Evolutionary conservation across 352 stramenopile genomes (phyloP), one percentile per base, ranked within the genome.

Genomic region (Globisporangium abappressorium): DNA sequence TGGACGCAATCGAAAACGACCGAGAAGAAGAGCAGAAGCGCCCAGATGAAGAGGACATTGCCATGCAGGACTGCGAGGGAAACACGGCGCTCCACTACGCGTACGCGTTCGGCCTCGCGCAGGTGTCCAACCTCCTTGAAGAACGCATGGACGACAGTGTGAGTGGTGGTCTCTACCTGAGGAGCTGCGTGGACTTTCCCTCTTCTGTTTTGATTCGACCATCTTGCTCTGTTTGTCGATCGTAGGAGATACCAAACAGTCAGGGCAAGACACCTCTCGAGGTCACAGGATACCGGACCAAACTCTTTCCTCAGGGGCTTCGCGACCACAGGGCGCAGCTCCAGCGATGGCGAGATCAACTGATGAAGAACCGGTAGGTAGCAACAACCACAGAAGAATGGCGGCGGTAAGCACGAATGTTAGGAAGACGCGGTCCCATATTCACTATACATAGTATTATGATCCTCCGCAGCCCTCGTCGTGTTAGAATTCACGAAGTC

Each of bases 51-150:
- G 41, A 64, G 1, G 54, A 70, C 7, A 62, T 90, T 5, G 57
- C 57, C 26, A 20, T 49, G 18, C n/a, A n/a, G 12, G 82, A 92
- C 59, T 33, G 30, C 4, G 43, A 78, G 18, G 82, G 79, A 6
- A 92, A 88, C 54, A 79, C 71, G 7, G 76, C 79, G 14, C 64
- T 92, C 2, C 84, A 92, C 62, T 90, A 92, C 64, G 80, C 77
- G 62, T 92, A 92, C 74, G 84, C 82, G 4, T 92, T 89, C 63
- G 77, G 72, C 0, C 62, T 81, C 63, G 76, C 78, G 1, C 57
- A 81, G 62, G 64, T 81, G 3, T 82, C 76, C n/a, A 80, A 67
- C 20, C 70, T 80, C 43, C 63, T 87, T 15, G 79, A 85, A 74
- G 73, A 83, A 41, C 65, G 65, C 15, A 79, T 82, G 47, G 69